Conservation (phyloP, 2,329 filamentous ascomycete species). For the Verticillium klebahnii region DNA sequence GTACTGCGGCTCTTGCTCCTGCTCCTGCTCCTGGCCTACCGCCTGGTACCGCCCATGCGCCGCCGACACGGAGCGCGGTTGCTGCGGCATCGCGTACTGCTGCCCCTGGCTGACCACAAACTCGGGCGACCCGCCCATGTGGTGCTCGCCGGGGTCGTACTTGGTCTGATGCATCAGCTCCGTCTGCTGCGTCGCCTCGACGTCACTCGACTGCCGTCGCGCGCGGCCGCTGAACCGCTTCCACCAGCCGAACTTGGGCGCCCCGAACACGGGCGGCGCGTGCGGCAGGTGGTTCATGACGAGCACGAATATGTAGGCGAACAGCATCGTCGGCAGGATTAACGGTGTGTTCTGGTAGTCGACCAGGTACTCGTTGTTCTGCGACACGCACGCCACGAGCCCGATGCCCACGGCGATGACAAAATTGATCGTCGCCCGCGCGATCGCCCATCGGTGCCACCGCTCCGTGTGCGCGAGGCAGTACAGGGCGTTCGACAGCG, state of each 20-base stretch:
- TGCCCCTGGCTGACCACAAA: neutral
- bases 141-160: conserved; percentile 1
- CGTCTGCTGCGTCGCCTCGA: neutral
- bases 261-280: neutral
- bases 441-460: conserved; percentile 25
- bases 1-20: neutral
- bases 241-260: neutral
- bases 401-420: conserved; percentile 23
- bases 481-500: conserved; percentile 25
- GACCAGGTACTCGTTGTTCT: conserved; percentile 6
- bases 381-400: conserved; percentile 21
- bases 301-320: neutral
- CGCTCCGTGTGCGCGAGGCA: conserved; percentile 22
- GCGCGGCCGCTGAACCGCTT: neutral
- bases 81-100: neutral
- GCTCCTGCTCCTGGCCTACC: neutral
- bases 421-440: conserved; percentile 22
- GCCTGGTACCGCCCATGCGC: neutral
- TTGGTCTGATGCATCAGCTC: neutral
- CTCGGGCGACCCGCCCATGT: neutral
- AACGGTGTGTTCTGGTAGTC: conserved; percentile 14
- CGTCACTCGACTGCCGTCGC: neutral
- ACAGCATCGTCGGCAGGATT: neutral
- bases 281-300: conserved; percentile 1
- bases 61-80: neutral